Base-by-base conservation (phyloP, 202 grass and related monocot genomes). In the Alloteropsis angusta region DNA sequence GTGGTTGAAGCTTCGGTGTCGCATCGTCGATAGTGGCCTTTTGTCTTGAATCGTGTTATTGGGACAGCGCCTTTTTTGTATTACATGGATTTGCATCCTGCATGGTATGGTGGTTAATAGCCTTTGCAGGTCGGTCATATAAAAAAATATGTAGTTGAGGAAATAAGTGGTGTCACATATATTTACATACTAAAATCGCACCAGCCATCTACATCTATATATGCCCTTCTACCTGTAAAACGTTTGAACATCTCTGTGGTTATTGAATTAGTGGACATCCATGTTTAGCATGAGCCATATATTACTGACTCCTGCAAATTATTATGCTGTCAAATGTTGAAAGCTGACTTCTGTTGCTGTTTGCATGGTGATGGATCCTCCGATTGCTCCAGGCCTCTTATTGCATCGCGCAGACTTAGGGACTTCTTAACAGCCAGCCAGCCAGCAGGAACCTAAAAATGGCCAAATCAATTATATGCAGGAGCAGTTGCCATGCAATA, bases 101-200 rank as follows among this genome's bases (percentile, higher is more conserved):
- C 60, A 3, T 35, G 50, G 53, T 23, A 1, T 43, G 60, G 54
- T 84, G 53, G 36, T 30, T 70, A 45, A 18, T 68, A 76, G 70
- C 57, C 69, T 76, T 55, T 72, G 81, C 26, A 53, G 77, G 15
- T 80, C 71, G 64, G 75, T 77, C 41, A 18, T 77, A 49, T 72
- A 19, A 13, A 44, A 54, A 54, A 55, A 77, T 50, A 48, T 66
- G 36, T 23, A 52, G 71, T 66, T 66, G 56, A 76, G 58, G 47
- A 52, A 81, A 84, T 77, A 85, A 81, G 47, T 76, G 71, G 10
- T 43, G 37, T 18, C 37, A 46, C 44, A 70, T 60, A n/a, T n/a
- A n/a, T n/a, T n/a, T n/a, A n/a, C n/a, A 5, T 44, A n/a, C 60
- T 45, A 69, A 25, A 54, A 76, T 72, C n/a, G 21, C 85, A 45